Base-by-base conservation (phyloP, 176 grass and related monocot species). In the Urochloa ruziziensis region DNA sequence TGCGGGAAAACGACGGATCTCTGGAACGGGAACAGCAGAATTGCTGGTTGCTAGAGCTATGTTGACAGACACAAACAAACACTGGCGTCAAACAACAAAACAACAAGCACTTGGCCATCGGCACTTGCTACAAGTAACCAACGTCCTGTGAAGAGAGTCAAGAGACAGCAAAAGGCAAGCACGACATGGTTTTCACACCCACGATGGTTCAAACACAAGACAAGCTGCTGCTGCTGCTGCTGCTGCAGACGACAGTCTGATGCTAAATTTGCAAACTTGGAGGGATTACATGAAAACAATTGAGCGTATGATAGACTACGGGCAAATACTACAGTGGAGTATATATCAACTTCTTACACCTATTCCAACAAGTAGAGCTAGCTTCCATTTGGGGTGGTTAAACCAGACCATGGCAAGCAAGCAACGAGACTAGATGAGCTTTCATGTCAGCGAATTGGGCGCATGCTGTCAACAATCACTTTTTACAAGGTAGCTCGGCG, bases 341-440 rank as follows among this genome's bases (percentile, higher is more conserved):
- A 48, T 70, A 70, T 82, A 71, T 83, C 21, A 78, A 36, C 64
- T 56, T 88, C 86, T 83, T 54, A 78, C 32, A 39, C 51, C 83
- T 78, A 90, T 72, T 64, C 56, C 57, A 81, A 85, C 43, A 58
- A 62, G 52, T 30, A 42, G 11, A 81, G 23, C 54, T 76, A 80
- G 54, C 78, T 82, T 43, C 69, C 43, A 32, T 30, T 16, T 39
- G 52, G 3, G 33, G 62, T 68, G 40, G 87, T 69, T 62, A 49
- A 52, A 80, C 70, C 49, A 42, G 70, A 89, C 51, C 59, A 4
- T 53, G 72, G 47, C 15, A 86, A 56, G 42, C 52, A 74, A 63
- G 52, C 52, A 74, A 70, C 51, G 68, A 34, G 57, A 64, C 64
- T 6, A 54, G 12, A 11, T 39, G 36, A 65, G 40, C 70, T 72